Evolutionary conservation across 2,329 filamentous ascomycete genomes (phyloP).

Genomic region (Aphanocladium album): DNA sequence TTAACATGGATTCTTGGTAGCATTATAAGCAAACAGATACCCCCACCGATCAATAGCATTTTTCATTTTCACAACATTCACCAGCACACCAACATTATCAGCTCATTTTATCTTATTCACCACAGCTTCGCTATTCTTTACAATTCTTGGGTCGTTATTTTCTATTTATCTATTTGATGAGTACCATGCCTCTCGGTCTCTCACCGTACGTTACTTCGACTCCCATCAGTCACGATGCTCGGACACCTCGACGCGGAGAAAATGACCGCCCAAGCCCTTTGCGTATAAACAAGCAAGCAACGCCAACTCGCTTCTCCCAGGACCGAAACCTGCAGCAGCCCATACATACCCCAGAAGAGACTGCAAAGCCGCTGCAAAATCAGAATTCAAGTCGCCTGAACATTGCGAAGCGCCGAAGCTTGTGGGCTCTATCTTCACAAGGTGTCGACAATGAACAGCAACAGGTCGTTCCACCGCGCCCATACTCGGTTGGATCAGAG

Average conservation of each 20-base stretch:
- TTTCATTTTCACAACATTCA: slow-evolving; percentile 3
- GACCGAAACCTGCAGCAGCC: slow-evolving; percentile 15
- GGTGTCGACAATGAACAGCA: not conserved
- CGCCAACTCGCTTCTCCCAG: slow-evolving; percentile 16
- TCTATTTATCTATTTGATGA: not conserved
- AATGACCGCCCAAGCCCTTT: slow-evolving; percentile 40
- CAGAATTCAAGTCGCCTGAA: not conserved
- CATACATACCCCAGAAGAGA: not conserved
- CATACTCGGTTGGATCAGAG: not conserved
- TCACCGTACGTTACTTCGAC: slow-evolving; percentile 12
- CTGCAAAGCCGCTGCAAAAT: not conserved
- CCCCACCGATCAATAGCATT: not conserved
- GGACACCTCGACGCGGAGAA: slow-evolving; percentile 13
- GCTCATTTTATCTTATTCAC: slow-evolving; percentile 2
- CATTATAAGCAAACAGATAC: slow-evolving; percentile 7
- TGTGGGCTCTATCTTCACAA: slow-evolving; percentile 2
- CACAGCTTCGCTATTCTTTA: slow-evolving; percentile 6
- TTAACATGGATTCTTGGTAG: not conserved
- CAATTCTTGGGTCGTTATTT: not conserved
- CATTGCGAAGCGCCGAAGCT: slow-evolving; percentile 1
- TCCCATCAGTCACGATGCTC: slow-evolving; percentile 18
- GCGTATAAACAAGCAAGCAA: slow-evolving; percentile 42
- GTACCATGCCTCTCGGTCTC: slow-evolving; percentile 6
- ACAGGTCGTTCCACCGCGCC: not conserved
- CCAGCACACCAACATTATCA: slow-evolving; percentile 1